Percentiles rank a stretch among this genome's conserved stretches.
phyloP scores from a whole-genome alignment of 2,329 filamentous ascomycete species.

The Lecanicillium sp. region DNA sequence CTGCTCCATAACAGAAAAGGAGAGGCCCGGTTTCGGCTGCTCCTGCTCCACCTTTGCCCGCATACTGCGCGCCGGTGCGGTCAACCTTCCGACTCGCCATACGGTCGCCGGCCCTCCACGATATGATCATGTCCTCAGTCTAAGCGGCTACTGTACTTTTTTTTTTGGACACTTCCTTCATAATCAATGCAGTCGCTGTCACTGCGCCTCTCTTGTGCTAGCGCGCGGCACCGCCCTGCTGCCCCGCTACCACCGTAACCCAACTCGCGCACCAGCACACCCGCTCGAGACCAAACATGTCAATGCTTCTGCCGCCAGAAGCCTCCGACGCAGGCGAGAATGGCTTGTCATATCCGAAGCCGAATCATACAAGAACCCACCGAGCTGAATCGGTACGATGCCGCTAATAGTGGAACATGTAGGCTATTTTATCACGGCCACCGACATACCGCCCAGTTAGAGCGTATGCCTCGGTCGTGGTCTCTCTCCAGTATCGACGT shows the following conservation, averaged over 20 bases:
- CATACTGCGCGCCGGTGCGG: not conserved
- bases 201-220: too few relatives aligned
- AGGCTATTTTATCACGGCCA: constrained; percentile 1
- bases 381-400: constrained; percentile 1
- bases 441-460: not conserved
- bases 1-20: not conserved
- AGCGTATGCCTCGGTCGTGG: not conserved
- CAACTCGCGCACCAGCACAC: not conserved
- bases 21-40: not conserved
- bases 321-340: constrained; percentile 5
- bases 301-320: not conserved
- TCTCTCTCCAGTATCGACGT: not conserved
- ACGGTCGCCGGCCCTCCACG: not conserved
- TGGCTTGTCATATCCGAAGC: constrained; percentile 1
- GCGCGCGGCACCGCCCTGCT: too few relatives aligned
- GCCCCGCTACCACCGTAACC: not conserved
- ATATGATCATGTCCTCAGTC: too few relatives aligned
- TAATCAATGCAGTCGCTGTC: too few relatives aligned
- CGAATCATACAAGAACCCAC: not conserved
- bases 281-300: not conserved
- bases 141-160: too few relatives aligned
- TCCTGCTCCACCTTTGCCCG: not conserved
- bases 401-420: not conserved
- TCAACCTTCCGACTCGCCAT: not conserved
- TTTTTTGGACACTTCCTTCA: too few relatives aligned